Evolutionary conservation across 1,284 basidiomycete genomes (phyloP).

Genomic region (Ganoderma boninense): DNA sequence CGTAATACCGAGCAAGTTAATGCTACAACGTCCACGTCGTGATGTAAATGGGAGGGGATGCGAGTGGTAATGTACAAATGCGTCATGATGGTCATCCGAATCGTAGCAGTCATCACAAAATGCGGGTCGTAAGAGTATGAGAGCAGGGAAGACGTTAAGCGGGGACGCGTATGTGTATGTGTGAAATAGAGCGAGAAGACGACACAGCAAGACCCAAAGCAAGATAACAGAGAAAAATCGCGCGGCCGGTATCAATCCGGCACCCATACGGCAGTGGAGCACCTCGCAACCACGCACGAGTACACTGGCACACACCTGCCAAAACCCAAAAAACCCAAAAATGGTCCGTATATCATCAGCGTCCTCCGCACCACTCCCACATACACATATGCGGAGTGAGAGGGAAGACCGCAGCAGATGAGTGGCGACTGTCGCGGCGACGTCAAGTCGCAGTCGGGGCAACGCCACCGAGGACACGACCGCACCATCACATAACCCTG

Average conservation of each 20-base stretch:
- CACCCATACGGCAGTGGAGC: slow-evolving; percentile 5
- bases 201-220: slow-evolving; percentile 27
- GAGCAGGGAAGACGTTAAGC: slow-evolving; percentile 3
- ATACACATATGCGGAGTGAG: background rate
- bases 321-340: slow-evolving; percentile 21
- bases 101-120: slow-evolving; percentile 32
- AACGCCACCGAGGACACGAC: background rate
- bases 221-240: slow-evolving; percentile 11
- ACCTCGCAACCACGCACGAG: slow-evolving; percentile 21
- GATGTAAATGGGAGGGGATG: slow-evolving; percentile 15
- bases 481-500: background rate
- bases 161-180: slow-evolving; percentile 17
- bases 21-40: slow-evolving; percentile 36
- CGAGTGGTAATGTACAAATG: slow-evolving; percentile 32
- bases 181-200: slow-evolving; percentile 23
- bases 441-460: slow-evolving; percentile 2
- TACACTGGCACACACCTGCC: slow-evolving; percentile 22
- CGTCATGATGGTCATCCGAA: slow-evolving; percentile 33
- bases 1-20: slow-evolving; percentile 25
- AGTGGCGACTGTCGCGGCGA: background rate
- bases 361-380: background rate
- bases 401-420: background rate
- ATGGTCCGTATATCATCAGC: slow-evolving; percentile 24
- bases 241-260: slow-evolving; percentile 30
- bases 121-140: slow-evolving; percentile 15